Evolutionary conservation across 2,329 filamentous ascomycete genomes (phyloP), one percentile per base, ranked within the genome.

Genomic region (Pseudogymnoascus sp.): DNA sequence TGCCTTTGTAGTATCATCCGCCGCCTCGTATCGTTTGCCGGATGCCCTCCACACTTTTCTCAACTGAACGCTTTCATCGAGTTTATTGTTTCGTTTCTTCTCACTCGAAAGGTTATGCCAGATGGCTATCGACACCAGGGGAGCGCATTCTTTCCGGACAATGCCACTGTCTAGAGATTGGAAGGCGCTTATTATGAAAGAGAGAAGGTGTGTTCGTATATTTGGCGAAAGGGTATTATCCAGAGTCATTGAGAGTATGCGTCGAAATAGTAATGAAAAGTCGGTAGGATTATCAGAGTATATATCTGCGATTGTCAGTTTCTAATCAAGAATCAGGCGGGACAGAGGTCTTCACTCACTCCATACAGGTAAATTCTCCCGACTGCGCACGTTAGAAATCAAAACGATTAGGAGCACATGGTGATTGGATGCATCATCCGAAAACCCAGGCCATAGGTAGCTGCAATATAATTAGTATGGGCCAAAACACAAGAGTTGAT

Each of bases 361-460:
- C 96, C 96, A 99, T 72, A 89, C 89, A 70, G 91, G 87, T 62
- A 98, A 80, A 72, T 89, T 88, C 74, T 98, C 93, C 68, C 91
- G 86, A 72, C 89, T 85, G 79, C 97, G 98, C 64, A 93, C 87
- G 74, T 93, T 96, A 66, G 90, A 84, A 70, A 99, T 87, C 66
- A 97, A 77, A 14, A 89, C 89, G 71, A 98, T 86, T 66, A 99
- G 81, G 35, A 98, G 80, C 62, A 97, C 89, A 74, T 99, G 93
- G 71, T 92, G 88, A 74, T 99, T 96, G 33, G 93, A 96, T 3
- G 91, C 86, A 70, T 95, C 87, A 67, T 96, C 90, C 11, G 84
- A 87, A 74, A 96, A 99, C 61, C 89, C 91, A 53, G 95, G 95
- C 95, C 95, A 99, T 28, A 99, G 82, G 73, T 96, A 98, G 72